Conservation (phyloP, 371 early-diverging fungal genomes). For the Entomophthora muscae region DNA sequence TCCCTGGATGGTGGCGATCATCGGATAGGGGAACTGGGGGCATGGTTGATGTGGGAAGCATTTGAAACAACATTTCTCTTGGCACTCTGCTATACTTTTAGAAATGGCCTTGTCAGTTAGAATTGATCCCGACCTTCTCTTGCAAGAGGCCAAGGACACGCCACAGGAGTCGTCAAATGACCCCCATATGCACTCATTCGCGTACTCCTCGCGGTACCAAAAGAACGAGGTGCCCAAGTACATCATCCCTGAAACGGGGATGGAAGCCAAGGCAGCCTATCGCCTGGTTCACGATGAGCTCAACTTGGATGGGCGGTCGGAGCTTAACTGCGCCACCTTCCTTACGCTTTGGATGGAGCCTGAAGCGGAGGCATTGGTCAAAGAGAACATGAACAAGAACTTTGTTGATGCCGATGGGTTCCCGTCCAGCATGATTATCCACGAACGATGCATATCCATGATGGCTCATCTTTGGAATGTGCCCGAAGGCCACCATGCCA, state of each 20-base stretch:
- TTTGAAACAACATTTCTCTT: no score
- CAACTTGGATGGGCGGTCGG: slow-evolving; percentile 44
- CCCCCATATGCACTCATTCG: neutral
- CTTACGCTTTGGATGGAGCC: slow-evolving; percentile 61
- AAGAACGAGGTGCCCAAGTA: slow-evolving; percentile 9
- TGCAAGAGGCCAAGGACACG: slow-evolving; percentile 3
- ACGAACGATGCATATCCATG: slow-evolving; percentile 52
- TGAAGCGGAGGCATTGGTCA: slow-evolving; percentile 50
- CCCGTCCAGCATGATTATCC: slow-evolving; percentile 22
- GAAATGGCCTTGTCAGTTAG: neutral
- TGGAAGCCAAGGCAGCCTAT: slow-evolving; percentile 28
- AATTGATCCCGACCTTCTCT: slow-evolving; percentile 2
- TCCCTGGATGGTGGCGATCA: no score
- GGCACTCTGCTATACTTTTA: no score
- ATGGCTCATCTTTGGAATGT: slow-evolving; percentile 35
- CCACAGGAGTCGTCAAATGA: slow-evolving; percentile 5
- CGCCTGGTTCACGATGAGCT: slow-evolving; percentile 37
- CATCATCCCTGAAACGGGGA: slow-evolving; percentile 20
- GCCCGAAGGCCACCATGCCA: slow-evolving; percentile 16
- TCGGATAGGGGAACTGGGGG: no score
- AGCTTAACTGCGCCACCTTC: slow-evolving; percentile 50
- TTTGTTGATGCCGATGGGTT: slow-evolving; percentile 58
- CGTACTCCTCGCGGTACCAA: slow-evolving; percentile 8
- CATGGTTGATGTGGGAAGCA: no score
- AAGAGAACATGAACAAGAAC: slow-evolving; percentile 46